phyloP scores from a whole-genome alignment of 2,329 filamentous ascomycete genomes.

The Curvularia eragrostidis region DNA sequence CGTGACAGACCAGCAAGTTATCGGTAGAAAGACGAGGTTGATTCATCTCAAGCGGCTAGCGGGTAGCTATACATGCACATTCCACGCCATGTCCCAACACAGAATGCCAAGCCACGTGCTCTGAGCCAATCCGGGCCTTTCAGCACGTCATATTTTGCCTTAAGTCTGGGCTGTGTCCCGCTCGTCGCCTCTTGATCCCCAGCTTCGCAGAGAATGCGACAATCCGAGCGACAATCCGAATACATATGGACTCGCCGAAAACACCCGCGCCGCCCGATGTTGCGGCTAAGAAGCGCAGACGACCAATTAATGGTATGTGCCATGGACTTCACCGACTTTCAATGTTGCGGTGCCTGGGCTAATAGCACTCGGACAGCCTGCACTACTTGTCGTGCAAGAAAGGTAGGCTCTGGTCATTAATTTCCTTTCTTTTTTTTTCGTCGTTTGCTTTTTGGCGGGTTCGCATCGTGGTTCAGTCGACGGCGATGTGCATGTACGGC shows the following conservation, averaged over 20 bases:
- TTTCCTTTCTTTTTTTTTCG: neutral
- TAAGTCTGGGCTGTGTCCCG: slow-evolving; percentile 19
- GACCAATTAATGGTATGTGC: slow-evolving; percentile 35
- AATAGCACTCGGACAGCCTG: slow-evolving; percentile 21
- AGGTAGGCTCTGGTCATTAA: slow-evolving; percentile 12
- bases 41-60: neutral
- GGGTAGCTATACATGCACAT: neutral
- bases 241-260: slow-evolving; percentile 19
- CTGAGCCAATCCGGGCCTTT: slow-evolving; percentile 16
- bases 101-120: slow-evolving; percentile 10
- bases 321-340: slow-evolving; percentile 1
- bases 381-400: slow-evolving; percentile 28
- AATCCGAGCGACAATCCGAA: slow-evolving; percentile 24
- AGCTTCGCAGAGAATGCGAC: slow-evolving; percentile 15
- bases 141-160: slow-evolving; percentile 23
- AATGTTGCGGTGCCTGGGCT: slow-evolving; percentile 7
- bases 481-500: neutral
- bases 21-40: neutral
- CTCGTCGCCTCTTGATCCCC: slow-evolving; percentile 14
- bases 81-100: slow-evolving; percentile 5
- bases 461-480: neutral
- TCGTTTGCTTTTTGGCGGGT: neutral
- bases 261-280: slow-evolving; percentile 17
- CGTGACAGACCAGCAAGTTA: neutral
- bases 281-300: slow-evolving; percentile 32